Conservation (phyloP, 805 yeast species). For the Ogataea henricii region DNA sequence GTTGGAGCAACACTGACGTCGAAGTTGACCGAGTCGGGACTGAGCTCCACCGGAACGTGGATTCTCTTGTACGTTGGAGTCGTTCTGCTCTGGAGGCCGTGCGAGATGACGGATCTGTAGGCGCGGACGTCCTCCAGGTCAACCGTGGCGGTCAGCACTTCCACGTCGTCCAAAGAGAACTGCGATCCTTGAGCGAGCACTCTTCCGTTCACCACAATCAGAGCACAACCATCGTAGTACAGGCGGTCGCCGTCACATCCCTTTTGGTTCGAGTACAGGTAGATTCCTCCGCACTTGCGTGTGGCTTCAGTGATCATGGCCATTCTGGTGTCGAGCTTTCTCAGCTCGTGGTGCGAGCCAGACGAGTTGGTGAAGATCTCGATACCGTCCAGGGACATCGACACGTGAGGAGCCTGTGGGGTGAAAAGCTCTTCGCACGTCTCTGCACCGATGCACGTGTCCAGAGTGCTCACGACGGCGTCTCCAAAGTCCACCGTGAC, state of each 20-base stretch:
- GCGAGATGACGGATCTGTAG: slow-evolving; percentile 72
- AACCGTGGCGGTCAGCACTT: slow-evolving; percentile 92
- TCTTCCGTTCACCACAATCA: slow-evolving; percentile 88
- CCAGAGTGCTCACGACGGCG: slow-evolving; percentile 79
- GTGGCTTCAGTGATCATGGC: slow-evolving; percentile 89
- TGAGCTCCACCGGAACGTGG: slow-evolving; percentile 62
- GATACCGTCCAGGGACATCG: slow-evolving; percentile 93
- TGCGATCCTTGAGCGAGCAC: slow-evolving; percentile 94
- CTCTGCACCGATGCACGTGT: slow-evolving; percentile 93
- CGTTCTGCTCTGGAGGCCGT: slow-evolving; percentile 66
- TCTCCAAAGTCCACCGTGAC: slow-evolving; percentile 80
- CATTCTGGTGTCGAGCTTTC: slow-evolving; percentile 85
- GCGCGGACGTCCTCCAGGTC: slow-evolving; percentile 89
- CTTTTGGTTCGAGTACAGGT: slow-evolving; percentile 89
- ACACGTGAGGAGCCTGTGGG: slow-evolving; percentile 92
- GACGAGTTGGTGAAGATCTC: slow-evolving; percentile 94
- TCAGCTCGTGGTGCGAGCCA: slow-evolving; percentile 96
- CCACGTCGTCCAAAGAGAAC: slow-evolving; percentile 87
- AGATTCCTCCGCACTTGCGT: slow-evolving; percentile 94
- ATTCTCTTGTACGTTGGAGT: slow-evolving; percentile 53
- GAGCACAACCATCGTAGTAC: slow-evolving; percentile 96
- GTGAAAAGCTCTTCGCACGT: slow-evolving; percentile 98
- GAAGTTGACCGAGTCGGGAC: slow-evolving; percentile 60
- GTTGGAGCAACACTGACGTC: slow-evolving; percentile 66
- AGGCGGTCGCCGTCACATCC: slow-evolving; percentile 99